Percentiles rank a stretch among this genome's conserved stretches.
phyloP scores from a whole-genome alignment of 2,329 filamentous ascomycete genomes.

The Aspergillus novofumigatus region DNA sequence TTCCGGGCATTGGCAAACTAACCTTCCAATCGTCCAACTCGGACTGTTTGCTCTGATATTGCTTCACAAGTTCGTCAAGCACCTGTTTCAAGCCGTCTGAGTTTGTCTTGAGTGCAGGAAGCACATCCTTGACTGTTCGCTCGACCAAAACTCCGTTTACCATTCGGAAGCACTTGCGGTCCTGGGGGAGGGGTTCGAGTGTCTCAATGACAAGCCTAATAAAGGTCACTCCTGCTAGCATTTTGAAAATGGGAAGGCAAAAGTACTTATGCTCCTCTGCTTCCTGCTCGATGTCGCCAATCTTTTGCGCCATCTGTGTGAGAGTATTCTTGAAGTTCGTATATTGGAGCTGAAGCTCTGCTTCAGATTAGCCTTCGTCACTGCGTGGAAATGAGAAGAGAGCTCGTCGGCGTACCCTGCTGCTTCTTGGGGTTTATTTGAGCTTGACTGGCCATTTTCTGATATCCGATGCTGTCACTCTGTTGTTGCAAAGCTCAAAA shows the following conservation, averaged over 20 bases:
- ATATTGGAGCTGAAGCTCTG: slow-evolving; percentile 49
- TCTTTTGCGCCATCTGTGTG: slow-evolving; percentile 91
- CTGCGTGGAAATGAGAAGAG: not conserved
- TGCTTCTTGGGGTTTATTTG: slow-evolving; percentile 43
- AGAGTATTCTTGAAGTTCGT: slow-evolving; percentile 63
- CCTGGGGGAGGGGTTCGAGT: slow-evolving; percentile 70
- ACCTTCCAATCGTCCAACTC: slow-evolving; percentile 99
- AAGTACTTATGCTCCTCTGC: slow-evolving; percentile 96
- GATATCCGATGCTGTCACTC: slow-evolving; percentile 5
- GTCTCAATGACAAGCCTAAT: slow-evolving; percentile 88
- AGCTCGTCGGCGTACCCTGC: slow-evolving; percentile 37
- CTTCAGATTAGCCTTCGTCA: slow-evolving; percentile 8
- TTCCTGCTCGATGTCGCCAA: slow-evolving; percentile 96
- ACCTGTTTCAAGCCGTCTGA: slow-evolving; percentile 92
- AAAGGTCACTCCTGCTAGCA: slow-evolving; percentile 14
- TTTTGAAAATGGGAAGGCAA: not conserved
- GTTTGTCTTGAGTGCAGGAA: slow-evolving; percentile 88
- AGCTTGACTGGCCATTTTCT: slow-evolving; percentile 37
- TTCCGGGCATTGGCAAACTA: slow-evolving; percentile 26
- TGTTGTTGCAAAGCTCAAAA: slow-evolving; percentile 27
- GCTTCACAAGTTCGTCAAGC: slow-evolving; percentile 88
- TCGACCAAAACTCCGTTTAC: slow-evolving; percentile 96
- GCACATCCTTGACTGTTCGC: slow-evolving; percentile 85
- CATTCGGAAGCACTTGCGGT: slow-evolving; percentile 97
- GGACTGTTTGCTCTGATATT: slow-evolving; percentile 90